Evolutionary conservation across 345 rosid species (phyloP).

Genomic region (Euphorbia peplus): DNA sequence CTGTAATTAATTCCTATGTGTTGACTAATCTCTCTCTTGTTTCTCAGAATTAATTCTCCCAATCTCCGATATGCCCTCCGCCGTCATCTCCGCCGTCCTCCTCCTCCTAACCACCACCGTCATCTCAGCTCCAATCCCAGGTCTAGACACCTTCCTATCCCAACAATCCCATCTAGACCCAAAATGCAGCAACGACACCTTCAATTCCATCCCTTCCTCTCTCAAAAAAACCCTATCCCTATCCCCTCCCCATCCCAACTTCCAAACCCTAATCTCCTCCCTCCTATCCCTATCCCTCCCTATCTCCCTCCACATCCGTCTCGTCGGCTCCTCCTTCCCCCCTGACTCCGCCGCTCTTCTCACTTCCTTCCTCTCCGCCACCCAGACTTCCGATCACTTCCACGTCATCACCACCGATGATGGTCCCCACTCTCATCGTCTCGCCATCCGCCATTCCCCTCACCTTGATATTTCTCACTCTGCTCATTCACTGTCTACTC

Average conservation of each 20-base stretch:
- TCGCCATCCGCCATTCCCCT: constrained; percentile 28
- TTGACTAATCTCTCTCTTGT: too few relatives aligned
- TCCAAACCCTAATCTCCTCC: constrained; percentile 22
- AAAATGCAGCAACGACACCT: constrained; percentile 54
- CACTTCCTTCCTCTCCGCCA: constrained; percentile 20
- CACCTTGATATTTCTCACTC: constrained; percentile 30
- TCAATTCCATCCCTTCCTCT: constrained; percentile 22
- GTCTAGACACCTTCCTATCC: constrained; percentile 31
- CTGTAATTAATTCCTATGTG: too few relatives aligned
- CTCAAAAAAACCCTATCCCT: constrained; percentile 24
- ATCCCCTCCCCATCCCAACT: constrained; percentile 7
- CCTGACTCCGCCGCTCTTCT: constrained; percentile 24
- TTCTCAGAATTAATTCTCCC: too few relatives aligned
- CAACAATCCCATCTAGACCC: constrained; percentile 45
- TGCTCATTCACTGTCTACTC: constrained; percentile 19
- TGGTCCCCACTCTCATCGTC: constrained; percentile 15
- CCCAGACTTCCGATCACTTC: constrained; percentile 28
- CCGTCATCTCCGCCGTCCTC: constrained; percentile 10
- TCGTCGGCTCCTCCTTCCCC: constrained; percentile 29
- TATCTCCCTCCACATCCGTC: constrained; percentile 27
- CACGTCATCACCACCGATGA: constrained; percentile 31
- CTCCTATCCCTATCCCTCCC: constrained; percentile 26
- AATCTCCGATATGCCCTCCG: constrained; percentile 17
- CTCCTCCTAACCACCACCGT: constrained; percentile 3
- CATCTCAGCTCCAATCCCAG: constrained; percentile 19